phyloP scores from a whole-genome alignment of 1,139 yeast genomes.

The Sugiyamaella sp. region DNA sequence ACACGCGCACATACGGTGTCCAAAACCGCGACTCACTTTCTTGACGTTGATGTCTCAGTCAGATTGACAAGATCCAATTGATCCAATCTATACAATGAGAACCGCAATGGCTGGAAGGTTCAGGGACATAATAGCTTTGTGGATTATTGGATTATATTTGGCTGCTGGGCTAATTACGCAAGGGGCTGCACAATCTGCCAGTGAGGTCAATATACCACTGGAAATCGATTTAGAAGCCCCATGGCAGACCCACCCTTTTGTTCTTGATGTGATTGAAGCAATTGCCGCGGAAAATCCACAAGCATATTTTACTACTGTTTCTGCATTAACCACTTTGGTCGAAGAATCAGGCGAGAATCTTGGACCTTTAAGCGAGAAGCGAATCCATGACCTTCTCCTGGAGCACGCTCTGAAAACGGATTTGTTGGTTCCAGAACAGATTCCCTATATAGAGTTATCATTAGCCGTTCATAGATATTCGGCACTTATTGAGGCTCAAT shows the following conservation, averaged over 20 bases:
- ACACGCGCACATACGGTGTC: too few species aligned
- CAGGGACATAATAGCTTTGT: too few species aligned
- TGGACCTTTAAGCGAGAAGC: conserved; percentile 43
- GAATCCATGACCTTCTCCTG: conserved; percentile 46
- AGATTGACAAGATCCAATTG: too few species aligned
- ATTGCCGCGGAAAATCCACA: conserved; percentile 53
- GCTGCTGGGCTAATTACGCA: background rate
- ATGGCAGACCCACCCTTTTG: conserved; percentile 48
- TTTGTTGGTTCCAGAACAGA: conserved; percentile 30
- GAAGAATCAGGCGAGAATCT: conserved; percentile 29
- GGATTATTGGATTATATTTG: background rate
- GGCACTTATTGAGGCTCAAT: conserved; percentile 69
- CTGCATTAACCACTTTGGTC: conserved; percentile 42
- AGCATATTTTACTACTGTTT: conserved; percentile 52
- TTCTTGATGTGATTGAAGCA: conserved; percentile 56
- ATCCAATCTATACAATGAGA: too few species aligned
- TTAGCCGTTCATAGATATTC: conserved; percentile 56
- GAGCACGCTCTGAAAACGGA: conserved; percentile 39
- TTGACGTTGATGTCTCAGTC: too few species aligned
- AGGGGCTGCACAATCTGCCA: background rate
- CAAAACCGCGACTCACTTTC: too few species aligned
- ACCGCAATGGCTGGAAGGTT: too few species aligned
- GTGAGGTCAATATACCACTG: conserved; percentile 7
- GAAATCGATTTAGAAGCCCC: conserved; percentile 35
- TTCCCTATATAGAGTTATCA: conserved; percentile 52